A percentile compares a stretch with the other conserved stretches of the same genome.
Evolutionary conservation across 306 rosid genomes (phyloP).

Genomic region (Ormosia semicastrata): DNA sequence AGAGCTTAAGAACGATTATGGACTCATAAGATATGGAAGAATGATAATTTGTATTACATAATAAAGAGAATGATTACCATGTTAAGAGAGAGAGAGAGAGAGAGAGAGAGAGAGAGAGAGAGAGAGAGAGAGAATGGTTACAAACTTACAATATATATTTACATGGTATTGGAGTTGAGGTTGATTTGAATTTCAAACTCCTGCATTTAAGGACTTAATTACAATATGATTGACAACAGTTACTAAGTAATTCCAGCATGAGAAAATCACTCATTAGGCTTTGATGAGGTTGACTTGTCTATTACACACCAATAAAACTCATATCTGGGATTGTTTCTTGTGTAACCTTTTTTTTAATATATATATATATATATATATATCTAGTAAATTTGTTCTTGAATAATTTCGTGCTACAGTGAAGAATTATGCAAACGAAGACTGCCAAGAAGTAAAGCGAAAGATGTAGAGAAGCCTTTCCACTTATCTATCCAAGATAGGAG

Average conservation of each 20-base stretch:
- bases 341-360: neutral
- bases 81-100: too few species aligned
- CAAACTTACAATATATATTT: neutral
- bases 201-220: neutral
- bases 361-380: neutral
- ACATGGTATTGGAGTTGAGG: neutral
- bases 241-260: neutral
- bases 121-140: neutral
- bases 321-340: neutral
- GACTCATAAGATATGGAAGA: neutral
- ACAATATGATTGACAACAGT: neutral
- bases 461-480: conserved; percentile 60
- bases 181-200: conserved; percentile 3
- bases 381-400: conserved; percentile 15
- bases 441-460: conserved; percentile 53
- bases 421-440: conserved; percentile 60
- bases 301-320: neutral
- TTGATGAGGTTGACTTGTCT: neutral
- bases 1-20: conserved; percentile 14
- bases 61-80: neutral
- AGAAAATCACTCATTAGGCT: neutral
- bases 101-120: neutral
- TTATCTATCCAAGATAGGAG: conserved; percentile 58
- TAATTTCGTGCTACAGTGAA: conserved; percentile 52
- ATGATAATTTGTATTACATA: neutral